Conservation (phyloP, 371 early-diverging fungal genomes). For the Mortierella sp. region DNA sequence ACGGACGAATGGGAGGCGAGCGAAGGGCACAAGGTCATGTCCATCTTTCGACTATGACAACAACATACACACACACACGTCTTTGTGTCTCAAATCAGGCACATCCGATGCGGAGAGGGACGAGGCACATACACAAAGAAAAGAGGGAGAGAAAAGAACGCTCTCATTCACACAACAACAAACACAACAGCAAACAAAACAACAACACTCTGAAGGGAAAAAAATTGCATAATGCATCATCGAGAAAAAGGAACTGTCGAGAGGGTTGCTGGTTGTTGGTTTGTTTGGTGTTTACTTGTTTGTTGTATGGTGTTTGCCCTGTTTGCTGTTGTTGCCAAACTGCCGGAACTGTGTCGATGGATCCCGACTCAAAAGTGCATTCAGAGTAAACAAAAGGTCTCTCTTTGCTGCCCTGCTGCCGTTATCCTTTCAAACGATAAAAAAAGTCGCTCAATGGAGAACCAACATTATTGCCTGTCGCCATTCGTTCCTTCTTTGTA, state of each 20-base stretch:
- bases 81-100: constrained; percentile 3
- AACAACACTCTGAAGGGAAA: not conserved
- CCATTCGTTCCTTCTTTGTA: not conserved
- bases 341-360: not conserved
- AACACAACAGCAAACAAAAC: not conserved
- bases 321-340: no score
- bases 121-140: not conserved
- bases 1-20: not conserved
- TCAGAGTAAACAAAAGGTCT: not conserved
- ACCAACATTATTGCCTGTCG: not conserved
- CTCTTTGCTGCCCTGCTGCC: not conserved
- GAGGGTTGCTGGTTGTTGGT: not conserved
- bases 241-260: not conserved
- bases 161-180: not conserved
- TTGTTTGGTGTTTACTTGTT: no score
- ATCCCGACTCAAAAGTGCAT: not conserved
- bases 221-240: no score
- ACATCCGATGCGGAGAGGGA: not conserved
- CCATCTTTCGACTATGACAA: constrained; percentile 2
- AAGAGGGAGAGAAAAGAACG: not conserved
- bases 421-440: no score
- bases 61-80: no score
- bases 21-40: not conserved
- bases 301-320: no score
- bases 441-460: not conserved